A percentile compares a stretch with the other conserved stretches of the same genome.
Conservation (phyloP, 129 eudicot species). For the Ambrosia artemisiifolia region DNA sequence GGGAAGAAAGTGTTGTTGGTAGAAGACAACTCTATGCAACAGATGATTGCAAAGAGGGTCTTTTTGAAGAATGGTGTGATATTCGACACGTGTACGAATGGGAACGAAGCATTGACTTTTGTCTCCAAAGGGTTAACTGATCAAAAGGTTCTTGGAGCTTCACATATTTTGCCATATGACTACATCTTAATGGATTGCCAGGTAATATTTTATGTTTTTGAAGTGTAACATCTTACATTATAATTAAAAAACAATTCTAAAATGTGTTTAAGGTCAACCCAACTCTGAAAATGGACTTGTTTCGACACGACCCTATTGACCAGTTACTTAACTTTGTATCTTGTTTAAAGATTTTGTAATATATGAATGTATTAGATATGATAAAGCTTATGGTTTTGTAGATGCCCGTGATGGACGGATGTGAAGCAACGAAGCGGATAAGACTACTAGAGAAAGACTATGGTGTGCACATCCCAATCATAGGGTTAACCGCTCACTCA, state of each 20-base stretch:
- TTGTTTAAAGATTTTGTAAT: not conserved
- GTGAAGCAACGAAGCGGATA: conserved; percentile 32
- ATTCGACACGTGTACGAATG: conserved; percentile 34
- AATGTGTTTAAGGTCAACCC: not conserved
- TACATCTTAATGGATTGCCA: conserved; percentile 58
- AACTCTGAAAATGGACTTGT: not conserved
- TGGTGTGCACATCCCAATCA: conserved; percentile 45
- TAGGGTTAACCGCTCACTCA: conserved; percentile 48
- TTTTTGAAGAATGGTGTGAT: conserved; percentile 30
- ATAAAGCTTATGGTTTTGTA: not conserved
- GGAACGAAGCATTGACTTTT: conserved; percentile 34
- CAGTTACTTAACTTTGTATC: not conserved
- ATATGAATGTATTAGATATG: not conserved
- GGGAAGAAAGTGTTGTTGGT: conserved; percentile 45
- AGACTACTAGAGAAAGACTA: conserved; percentile 38
- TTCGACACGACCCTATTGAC: not conserved
- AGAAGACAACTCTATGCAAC: conserved; percentile 35
- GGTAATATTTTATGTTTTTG: conserved; percentile 28
- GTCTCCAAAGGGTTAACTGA: conserved; percentile 33
- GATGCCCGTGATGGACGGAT: conserved; percentile 30
- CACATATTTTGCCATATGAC: conserved; percentile 40
- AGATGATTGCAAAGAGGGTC: conserved; percentile 23
- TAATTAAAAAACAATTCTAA: too few species aligned
- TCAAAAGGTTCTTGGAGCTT: conserved; percentile 20
- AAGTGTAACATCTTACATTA: not conserved